phyloP scores from a whole-genome alignment of 129 eudicot genomes.

The Escallonia rubra region DNA sequence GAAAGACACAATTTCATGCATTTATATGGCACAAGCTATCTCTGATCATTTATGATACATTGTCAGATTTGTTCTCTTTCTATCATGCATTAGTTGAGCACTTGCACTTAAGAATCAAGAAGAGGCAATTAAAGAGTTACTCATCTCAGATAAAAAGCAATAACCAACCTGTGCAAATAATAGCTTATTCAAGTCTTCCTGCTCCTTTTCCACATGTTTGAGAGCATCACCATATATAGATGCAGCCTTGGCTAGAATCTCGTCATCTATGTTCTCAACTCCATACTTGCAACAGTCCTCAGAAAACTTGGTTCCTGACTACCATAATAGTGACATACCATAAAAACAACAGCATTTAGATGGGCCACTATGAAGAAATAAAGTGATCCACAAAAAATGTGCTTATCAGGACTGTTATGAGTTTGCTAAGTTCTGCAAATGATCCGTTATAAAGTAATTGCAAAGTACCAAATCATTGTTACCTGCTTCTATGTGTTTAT shows the following conservation, averaged over 20 bases:
- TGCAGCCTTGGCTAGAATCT: constrained; percentile 79
- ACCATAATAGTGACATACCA: constrained; percentile 7
- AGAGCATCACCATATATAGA: constrained; percentile 97
- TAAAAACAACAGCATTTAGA: background rate
- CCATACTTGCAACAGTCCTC: constrained; percentile 95
- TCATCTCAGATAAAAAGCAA: background rate
- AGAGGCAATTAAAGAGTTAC: no score
- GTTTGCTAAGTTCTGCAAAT: background rate
- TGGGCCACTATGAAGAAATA: background rate
- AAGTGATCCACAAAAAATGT: background rate
- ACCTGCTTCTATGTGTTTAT: constrained; percentile 97
- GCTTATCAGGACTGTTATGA: background rate
- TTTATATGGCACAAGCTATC: no score
- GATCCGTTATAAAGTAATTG: background rate
- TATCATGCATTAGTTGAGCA: background rate
- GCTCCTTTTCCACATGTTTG: constrained; percentile 94
- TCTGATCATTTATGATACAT: no score
- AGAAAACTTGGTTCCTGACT: constrained; percentile 83
- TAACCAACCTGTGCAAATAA: constrained; percentile 68
- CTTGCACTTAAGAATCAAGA: background rate
- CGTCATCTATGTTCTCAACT: constrained; percentile 72
- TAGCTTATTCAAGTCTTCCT: constrained; percentile 78
- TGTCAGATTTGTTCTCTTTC: no score
- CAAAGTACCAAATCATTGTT: constrained; percentile 16
- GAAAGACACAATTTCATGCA: background rate